Percentiles rank a stretch among this genome's conserved stretches.
Conservation (phyloP, 257 asterid species). For the Cinchona pubescens region DNA sequence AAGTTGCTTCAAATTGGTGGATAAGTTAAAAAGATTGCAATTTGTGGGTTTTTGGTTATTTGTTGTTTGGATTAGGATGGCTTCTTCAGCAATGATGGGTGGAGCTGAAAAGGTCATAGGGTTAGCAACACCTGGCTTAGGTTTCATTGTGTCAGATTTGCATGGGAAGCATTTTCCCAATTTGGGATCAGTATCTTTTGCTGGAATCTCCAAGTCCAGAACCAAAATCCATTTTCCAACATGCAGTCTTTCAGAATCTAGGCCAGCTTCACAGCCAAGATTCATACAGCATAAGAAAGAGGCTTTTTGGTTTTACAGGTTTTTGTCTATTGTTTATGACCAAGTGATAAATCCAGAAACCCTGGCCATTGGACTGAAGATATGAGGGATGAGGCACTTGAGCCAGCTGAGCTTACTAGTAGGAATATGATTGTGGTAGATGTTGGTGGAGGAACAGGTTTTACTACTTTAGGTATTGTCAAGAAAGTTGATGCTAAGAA, state of each 20-base stretch:
- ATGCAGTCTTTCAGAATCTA: conserved; percentile 65
- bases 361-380: conserved; percentile 99
- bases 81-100: conserved; percentile 60
- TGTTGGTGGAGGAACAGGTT: conserved; percentile 97
- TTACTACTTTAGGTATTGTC: conserved; percentile 87
- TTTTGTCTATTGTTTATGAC: conserved; percentile 87
- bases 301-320: conserved; percentile 93
- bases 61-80: conserved; percentile 34
- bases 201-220: conserved; percentile 30
- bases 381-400: conserved; percentile 94
- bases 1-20: not conserved
- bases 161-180: conserved; percentile 40
- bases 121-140: conserved; percentile 42
- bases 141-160: conserved; percentile 47
- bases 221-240: conserved; percentile 40
- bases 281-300: conserved; percentile 95
- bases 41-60: not conserved
- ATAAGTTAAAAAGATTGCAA: not conserved
- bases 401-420: conserved; percentile 70
- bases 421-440: conserved; percentile 71
- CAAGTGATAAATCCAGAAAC: conserved; percentile 89
- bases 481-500: conserved; percentile 87
- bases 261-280: conserved; percentile 89
- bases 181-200: conserved; percentile 33
- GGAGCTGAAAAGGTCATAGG: conserved; percentile 57